A percentile compares a stretch with the other conserved stretches of the same genome.
phyloP scores from a whole-genome alignment of 257 asterid genomes.

The Scutellaria galericulata region DNA sequence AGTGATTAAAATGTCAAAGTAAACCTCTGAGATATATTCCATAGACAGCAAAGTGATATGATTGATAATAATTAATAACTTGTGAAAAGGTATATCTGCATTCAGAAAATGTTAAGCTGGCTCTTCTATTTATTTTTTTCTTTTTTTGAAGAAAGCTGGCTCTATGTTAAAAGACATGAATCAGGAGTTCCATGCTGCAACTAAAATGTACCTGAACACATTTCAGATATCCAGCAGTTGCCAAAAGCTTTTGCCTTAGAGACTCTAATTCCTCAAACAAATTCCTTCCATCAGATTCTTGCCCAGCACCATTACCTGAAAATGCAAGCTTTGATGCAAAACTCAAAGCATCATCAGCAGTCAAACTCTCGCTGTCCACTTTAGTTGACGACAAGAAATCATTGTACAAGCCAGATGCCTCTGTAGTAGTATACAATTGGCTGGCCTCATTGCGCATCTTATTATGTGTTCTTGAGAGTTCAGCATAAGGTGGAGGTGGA shows the following conservation, averaged over 20 bases:
- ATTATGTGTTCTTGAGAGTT: slow-evolving; percentile 86
- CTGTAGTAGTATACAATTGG: slow-evolving; percentile 67
- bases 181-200: slow-evolving; percentile 9
- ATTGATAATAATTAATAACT: not conserved
- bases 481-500: slow-evolving; percentile 82
- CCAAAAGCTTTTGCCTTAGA: slow-evolving; percentile 79
- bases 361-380: slow-evolving; percentile 66
- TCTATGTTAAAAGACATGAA: not conserved
- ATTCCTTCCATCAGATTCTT: slow-evolving; percentile 60
- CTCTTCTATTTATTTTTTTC: no score
- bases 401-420: slow-evolving; percentile 68
- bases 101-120: not conserved
- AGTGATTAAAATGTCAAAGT: slow-evolving; percentile 33
- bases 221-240: slow-evolving; percentile 94
- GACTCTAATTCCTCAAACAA: slow-evolving; percentile 83
- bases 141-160: not conserved
- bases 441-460: slow-evolving; percentile 94
- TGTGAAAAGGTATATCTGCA: slow-evolving; percentile 5
- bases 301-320: slow-evolving; percentile 49
- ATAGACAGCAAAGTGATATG: slow-evolving; percentile 23
- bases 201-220: slow-evolving; percentile 80
- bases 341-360: slow-evolving; percentile 81
- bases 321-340: slow-evolving; percentile 77
- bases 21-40: slow-evolving; percentile 7
- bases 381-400: slow-evolving; percentile 57